Evolutionary conservation across 2,329 filamentous ascomycete genomes (phyloP).

Genomic region (Eurotiales sp.): DNA sequence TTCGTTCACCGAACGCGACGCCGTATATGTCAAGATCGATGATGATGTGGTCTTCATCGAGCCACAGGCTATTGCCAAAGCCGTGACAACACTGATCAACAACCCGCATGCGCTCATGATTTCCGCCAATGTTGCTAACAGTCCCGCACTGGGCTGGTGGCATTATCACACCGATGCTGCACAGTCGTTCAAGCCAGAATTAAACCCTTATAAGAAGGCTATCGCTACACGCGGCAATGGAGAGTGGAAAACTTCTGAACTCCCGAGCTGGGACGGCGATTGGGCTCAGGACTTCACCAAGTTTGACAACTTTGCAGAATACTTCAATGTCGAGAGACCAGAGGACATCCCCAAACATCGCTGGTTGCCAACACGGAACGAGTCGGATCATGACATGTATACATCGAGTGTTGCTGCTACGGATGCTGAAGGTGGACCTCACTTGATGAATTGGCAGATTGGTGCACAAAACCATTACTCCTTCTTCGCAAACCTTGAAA

Average conservation of each 20-base stretch:
- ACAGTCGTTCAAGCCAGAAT: conserved; percentile 13
- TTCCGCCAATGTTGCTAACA: conserved; percentile 14
- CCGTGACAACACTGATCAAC: conserved; percentile 12
- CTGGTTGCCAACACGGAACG: conserved; percentile 12
- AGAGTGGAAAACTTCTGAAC: conserved; percentile 11
- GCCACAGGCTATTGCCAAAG: conserved; percentile 12
- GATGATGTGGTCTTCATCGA: conserved; percentile 13
- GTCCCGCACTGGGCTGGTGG: conserved; percentile 14
- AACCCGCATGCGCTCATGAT: conserved; percentile 14
- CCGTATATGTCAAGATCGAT: conserved; percentile 15
- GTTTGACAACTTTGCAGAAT: conserved; percentile 10
- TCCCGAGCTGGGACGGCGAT: conserved; percentile 11
- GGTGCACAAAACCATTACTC: conserved; percentile 15
- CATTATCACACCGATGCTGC: conserved; percentile 13
- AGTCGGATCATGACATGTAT: conserved; percentile 11
- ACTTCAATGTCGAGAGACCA: conserved; percentile 5
- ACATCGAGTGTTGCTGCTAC: conserved; percentile 14
- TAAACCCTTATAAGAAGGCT: conserved; percentile 9
- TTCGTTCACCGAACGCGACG: conserved; percentile 12
- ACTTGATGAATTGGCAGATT: conserved; percentile 11
- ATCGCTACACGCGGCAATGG: conserved; percentile 13
- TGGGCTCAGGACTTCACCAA: conserved; percentile 4
- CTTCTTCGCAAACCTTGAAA: conserved; percentile 13
- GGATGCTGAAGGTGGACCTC: conserved; percentile 9
- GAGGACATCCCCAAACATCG: conserved; percentile 15